phyloP scores from a whole-genome alignment of 306 rosid genomes.

The Vigna mungo region DNA sequence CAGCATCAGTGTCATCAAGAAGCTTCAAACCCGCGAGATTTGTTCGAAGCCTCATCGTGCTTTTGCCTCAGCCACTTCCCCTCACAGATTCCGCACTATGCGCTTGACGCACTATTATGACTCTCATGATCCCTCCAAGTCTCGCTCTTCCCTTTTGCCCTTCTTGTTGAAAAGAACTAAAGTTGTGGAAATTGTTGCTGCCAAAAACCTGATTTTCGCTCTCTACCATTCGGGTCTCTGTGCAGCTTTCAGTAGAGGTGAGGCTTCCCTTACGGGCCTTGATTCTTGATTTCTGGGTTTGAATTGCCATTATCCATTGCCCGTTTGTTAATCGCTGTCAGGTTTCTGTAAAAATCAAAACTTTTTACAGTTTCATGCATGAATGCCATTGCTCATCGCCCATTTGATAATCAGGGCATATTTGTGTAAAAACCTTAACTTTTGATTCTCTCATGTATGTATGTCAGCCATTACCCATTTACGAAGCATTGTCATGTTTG shows the following conservation, averaged over 20 bases:
- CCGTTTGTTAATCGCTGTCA: neutral
- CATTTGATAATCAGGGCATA: neutral
- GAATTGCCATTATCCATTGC: neutral
- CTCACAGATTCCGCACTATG: conserved; percentile 82
- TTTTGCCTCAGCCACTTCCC: conserved; percentile 73
- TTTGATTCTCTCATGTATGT: conserved; percentile 1
- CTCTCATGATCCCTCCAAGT: conserved; percentile 75
- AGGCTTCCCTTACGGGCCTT: neutral
- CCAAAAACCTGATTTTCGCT: conserved; percentile 78
- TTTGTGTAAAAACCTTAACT: neutral
- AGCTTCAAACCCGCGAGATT: conserved; percentile 86
- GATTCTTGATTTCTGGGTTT: conserved; percentile 16
- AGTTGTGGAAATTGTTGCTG: conserved; percentile 88
- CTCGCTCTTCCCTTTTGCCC: conserved; percentile 68
- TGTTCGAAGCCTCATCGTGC: conserved; percentile 78
- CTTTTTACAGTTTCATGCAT: neutral
- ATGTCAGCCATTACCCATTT: neutral
- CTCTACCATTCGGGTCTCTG: conserved; percentile 89
- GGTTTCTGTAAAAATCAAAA: neutral
- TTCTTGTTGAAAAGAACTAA: conserved; percentile 81
- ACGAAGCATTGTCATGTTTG: neutral
- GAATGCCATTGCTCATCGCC: neutral
- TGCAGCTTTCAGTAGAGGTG: conserved; percentile 95
- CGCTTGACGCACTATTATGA: conserved; percentile 81
- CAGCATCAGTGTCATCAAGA: conserved; percentile 55